Conservation (phyloP, 192 early-diverging fungal species). For the Chytriomyces hyalinus region DNA sequence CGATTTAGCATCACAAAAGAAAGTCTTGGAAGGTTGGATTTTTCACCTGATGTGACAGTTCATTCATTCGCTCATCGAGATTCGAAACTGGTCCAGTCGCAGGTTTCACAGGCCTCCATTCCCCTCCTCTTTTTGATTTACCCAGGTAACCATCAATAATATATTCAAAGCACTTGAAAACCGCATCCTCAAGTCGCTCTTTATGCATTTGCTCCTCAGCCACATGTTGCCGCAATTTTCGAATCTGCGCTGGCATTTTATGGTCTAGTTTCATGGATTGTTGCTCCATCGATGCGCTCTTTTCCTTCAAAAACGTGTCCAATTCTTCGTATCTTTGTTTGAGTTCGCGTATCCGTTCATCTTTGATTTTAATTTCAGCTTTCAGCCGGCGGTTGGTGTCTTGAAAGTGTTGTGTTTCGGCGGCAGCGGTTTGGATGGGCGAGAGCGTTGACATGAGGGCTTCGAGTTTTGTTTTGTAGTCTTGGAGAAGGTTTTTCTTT, state of each 20-base stretch:
- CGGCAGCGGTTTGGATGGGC: slow-evolving; percentile 11
- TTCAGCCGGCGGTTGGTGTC: slow-evolving; percentile 1
- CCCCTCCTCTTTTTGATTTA: too few species aligned
- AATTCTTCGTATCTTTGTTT: neutral
- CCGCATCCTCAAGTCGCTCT: too few species aligned
- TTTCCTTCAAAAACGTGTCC: neutral
- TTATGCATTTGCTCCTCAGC: too few species aligned
- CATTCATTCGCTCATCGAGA: too few species aligned
- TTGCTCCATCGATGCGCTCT: neutral
- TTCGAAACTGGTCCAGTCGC: too few species aligned
- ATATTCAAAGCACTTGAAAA: too few species aligned
- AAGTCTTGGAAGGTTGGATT: too few species aligned
- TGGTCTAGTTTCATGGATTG: neutral
- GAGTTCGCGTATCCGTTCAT: neutral
- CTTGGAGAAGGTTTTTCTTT: slow-evolving; percentile 18
- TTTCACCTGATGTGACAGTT: too few species aligned
- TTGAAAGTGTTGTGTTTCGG: neutral
- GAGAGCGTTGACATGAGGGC: slow-evolving; percentile 12
- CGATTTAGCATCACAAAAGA: too few species aligned
- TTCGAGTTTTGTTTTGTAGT: slow-evolving; percentile 21
- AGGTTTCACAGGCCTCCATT: too few species aligned
- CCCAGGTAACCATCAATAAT: too few species aligned
- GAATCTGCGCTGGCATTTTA: neutral
- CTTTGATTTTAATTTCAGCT: slow-evolving; percentile 5
- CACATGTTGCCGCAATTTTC: too few species aligned